Percentiles rank a stretch among this genome's conserved stretches.
These are phyloP conservation scores for Amanita pallidorosea DNA, from an alignment of 768 basidiomycete genomes.

Conservation along the genomic window DNA sequence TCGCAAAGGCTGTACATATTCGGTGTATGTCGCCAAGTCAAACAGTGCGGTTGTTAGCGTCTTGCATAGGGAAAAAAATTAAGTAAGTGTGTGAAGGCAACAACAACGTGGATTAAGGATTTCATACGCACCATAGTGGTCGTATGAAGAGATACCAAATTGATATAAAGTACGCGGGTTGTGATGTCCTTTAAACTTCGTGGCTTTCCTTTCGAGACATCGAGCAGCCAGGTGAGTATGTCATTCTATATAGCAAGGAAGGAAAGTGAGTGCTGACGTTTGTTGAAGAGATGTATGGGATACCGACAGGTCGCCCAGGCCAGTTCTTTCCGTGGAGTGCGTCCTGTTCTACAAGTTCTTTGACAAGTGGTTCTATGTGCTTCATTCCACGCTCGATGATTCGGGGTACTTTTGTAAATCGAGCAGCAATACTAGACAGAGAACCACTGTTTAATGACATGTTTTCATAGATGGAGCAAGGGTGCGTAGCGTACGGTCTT, in stretches of 20 bases:
- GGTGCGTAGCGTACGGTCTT: constrained; percentile 12
- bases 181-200: constrained; percentile 16
- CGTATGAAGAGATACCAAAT: constrained; percentile 34
- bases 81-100: too few species aligned
- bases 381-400: constrained; percentile 10
- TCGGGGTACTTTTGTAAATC: constrained; percentile 13
- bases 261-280: neutral
- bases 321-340: constrained; percentile 16
- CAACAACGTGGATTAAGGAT: neutral
- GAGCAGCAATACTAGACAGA: constrained; percentile 10
- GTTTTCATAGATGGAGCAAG: neutral
- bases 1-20: constrained; percentile 22
- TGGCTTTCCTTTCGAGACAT: constrained; percentile 16
- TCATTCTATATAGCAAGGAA: constrained; percentile 33
- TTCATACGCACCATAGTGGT: constrained; percentile 23
- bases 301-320: constrained; percentile 19
- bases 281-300: neutral
- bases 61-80: constrained; percentile 13
- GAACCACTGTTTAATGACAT: neutral
- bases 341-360: constrained; percentile 14
- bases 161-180: constrained; percentile 23
- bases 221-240: constrained; percentile 37
- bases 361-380: constrained; percentile 17
- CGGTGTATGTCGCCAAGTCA: constrained; percentile 23
- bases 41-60: constrained; percentile 25